These are phyloP conservation scores for Stromatinia cepivora DNA, from an alignment of 2,329 filamentous ascomycete genomes.

Conservation along the genomic window DNA sequence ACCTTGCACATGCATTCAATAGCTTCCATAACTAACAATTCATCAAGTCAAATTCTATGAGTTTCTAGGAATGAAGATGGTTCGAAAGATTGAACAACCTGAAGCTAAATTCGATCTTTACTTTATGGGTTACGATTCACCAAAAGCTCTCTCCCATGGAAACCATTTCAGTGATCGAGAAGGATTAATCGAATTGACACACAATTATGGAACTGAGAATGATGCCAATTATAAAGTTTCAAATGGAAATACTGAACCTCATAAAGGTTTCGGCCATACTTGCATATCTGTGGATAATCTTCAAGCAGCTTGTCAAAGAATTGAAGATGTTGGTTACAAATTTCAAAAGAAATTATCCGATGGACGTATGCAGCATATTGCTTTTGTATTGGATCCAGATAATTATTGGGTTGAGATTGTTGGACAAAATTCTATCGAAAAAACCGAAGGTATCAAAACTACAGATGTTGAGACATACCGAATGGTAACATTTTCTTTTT, in stretches of 20 bases:
- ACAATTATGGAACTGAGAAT: conserved; percentile 85
- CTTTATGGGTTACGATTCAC: conserved; percentile 86
- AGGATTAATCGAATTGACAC: conserved; percentile 83
- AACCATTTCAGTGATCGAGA: conserved; percentile 77
- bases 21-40: background rate
- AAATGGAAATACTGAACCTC: conserved; percentile 89
- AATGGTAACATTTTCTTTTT: conserved; percentile 49
- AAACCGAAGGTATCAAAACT: conserved; percentile 68
- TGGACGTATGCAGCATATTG: conserved; percentile 83
- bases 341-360: conserved; percentile 96
- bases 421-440: conserved; percentile 67
- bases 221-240: conserved; percentile 77
- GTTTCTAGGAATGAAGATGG: conserved; percentile 80
- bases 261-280: conserved; percentile 70
- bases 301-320: conserved; percentile 82
- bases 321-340: conserved; percentile 85
- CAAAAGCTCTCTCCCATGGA: conserved; percentile 70
- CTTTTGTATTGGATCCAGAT: conserved; percentile 87
- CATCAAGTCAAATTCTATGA: conserved; percentile 83
- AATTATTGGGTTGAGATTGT: conserved; percentile 84
- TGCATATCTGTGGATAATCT: conserved; percentile 83
- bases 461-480: conserved; percentile 78
- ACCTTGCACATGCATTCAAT: background rate
- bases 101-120: conserved; percentile 94
- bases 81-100: conserved; percentile 79